Conservation (phyloP, 2,329 filamentous ascomycete species). For the Nigrospora sphaerica region DNA sequence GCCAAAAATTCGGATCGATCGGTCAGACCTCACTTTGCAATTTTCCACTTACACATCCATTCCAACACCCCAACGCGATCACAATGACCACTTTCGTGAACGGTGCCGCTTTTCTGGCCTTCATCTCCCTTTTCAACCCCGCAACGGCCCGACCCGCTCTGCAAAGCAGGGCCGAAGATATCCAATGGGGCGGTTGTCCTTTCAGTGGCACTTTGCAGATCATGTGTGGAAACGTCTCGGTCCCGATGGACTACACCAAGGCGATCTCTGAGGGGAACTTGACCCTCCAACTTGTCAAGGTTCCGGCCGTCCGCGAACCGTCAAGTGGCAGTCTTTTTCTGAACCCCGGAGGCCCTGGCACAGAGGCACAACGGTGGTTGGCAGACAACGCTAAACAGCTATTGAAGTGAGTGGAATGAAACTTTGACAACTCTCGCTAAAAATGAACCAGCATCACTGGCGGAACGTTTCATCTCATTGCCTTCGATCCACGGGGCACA, state of each 20-base stretch:
- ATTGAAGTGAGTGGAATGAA: not conserved
- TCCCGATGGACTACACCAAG: not conserved
- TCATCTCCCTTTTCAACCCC: too few species aligned
- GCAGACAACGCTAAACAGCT: not conserved
- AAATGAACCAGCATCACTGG: constrained; percentile 8
- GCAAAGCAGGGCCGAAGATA: not conserved
- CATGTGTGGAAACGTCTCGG: not conserved
- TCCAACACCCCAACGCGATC: too few species aligned
- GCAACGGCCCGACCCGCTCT: too few species aligned
- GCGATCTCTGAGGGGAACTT: constrained; percentile 32
- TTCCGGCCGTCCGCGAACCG: constrained; percentile 7
- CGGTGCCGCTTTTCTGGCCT: too few species aligned
- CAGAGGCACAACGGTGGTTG: not conserved
- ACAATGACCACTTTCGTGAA: too few species aligned
- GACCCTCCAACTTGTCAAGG: not conserved
- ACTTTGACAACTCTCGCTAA: not conserved
- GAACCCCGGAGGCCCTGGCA: constrained; percentile 6
- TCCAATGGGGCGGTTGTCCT: not conserved
- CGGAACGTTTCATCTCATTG: constrained; percentile 11
- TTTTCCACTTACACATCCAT: too few species aligned
- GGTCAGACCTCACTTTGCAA: too few species aligned
- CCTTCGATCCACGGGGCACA: constrained; percentile 15
- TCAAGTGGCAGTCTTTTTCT: constrained; percentile 4
- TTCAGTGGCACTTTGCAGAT: not conserved
- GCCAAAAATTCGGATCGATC: too few species aligned